These are phyloP conservation scores for Boechera retrofracta DNA, from an alignment of 345 rosid species.

Conservation along the genomic window DNA sequence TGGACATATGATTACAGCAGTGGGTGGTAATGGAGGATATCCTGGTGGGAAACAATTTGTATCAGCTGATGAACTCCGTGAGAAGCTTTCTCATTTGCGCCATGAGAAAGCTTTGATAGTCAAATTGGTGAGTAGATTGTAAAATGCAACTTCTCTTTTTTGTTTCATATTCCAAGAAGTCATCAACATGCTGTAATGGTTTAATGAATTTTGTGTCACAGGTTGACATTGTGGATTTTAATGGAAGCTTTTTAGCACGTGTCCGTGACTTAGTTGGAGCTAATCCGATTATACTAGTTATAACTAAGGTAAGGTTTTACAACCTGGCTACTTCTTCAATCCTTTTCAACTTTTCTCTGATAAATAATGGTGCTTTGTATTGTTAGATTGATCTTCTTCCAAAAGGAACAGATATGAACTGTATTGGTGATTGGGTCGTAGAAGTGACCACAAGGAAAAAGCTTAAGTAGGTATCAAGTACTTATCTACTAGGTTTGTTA, in stretches of 20 bases:
- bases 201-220: slow-evolving; percentile 32
- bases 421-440: slow-evolving; percentile 97
- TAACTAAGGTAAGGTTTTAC: slow-evolving; percentile 68
- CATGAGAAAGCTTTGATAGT: slow-evolving; percentile 78
- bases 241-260: slow-evolving; percentile 91
- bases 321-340: not conserved
- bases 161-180: not conserved
- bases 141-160: not conserved
- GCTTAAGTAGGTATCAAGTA: slow-evolving; percentile 64
- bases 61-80: slow-evolving; percentile 80
- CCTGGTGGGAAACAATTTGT: slow-evolving; percentile 91
- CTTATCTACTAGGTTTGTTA: not conserved
- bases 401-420: slow-evolving; percentile 87
- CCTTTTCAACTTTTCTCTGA: not conserved
- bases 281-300: slow-evolving; percentile 86
- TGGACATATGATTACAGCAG: slow-evolving; percentile 96
- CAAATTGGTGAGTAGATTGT: slow-evolving; percentile 63
- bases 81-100: slow-evolving; percentile 85
- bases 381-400: slow-evolving; percentile 91
- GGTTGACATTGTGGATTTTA: slow-evolving; percentile 97
- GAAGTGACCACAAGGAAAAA: slow-evolving; percentile 81
- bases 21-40: slow-evolving; percentile 97
- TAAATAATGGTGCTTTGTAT: slow-evolving; percentile 32
- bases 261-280: slow-evolving; percentile 92
- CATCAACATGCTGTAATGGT: not conserved